Base-by-base conservation (phyloP, 73 alveolate genomes). In the Paramecium bursaria region DNA sequence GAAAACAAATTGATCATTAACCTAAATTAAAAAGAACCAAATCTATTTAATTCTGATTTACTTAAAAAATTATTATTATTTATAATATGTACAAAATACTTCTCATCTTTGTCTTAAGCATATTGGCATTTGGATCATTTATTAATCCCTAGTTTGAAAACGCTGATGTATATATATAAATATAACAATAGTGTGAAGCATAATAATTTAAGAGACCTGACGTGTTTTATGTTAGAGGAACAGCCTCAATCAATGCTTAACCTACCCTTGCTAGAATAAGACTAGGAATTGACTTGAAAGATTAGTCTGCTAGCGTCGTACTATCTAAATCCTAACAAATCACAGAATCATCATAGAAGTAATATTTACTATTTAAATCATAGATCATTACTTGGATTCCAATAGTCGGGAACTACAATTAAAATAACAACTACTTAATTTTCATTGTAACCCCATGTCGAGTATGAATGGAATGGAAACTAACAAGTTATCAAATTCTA, bases 371-470 rank as follows among this genome's bases (percentile, higher is more conserved):
- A 1, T 2, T 15, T 2, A 67, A 15, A 33, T 19, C 19, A 67
- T n/a, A n/a, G 82, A 42, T 67, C 57, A 17, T 42, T 67, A 17
- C 3, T 39, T 39, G 33, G 60, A 14, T 39, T 42, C 2, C 46
- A 67, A 4, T 39, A 53, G 10, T 35, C 60, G 9, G 44, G 44
- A 39, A 57, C 60, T n/a, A 47, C 42, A 19, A 25, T 67, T 39
- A 67, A 67, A 42, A 67, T 67, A 21, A 13, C 82, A 0, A 67
- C 82, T 0, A 35, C 82, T 19, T 39, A 31, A 31, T 67, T 67
- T 42, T 67, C 49, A 13, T 30, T 67, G 57, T 67, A 19, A 22
- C 82, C 82, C 21, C 42, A 67, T 67, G 3, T 14, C 1, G 82
- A 67, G 22, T 67, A 42, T 17, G 42, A 67, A 3, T 67, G 44